A percentile compares a stretch with the other conserved stretches of the same genome.
phyloP scores from a whole-genome alignment of 345 rosid genomes.

The Pugionium cornutum region DNA sequence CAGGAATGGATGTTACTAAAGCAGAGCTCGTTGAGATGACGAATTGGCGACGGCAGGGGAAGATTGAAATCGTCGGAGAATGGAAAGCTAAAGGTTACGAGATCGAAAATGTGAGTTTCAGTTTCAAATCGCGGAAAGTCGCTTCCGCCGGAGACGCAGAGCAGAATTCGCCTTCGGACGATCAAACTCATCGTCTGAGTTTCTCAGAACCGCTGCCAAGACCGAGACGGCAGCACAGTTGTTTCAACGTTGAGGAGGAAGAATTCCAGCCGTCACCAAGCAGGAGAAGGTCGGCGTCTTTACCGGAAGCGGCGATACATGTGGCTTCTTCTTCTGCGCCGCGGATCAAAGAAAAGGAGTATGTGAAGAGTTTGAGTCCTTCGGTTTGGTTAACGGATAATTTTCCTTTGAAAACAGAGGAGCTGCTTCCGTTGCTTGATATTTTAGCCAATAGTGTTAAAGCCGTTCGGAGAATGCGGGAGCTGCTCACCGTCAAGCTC shows the following conservation, averaged over 20 bases:
- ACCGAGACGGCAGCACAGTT: slow-evolving; percentile 73
- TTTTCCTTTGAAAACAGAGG: slow-evolving; percentile 86
- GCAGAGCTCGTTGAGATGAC: slow-evolving; percentile 73
- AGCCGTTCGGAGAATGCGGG: slow-evolving; percentile 90
- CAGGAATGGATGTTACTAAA: slow-evolving; percentile 95
- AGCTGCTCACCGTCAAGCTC: slow-evolving; percentile 83
- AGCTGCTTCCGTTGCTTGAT: slow-evolving; percentile 89
- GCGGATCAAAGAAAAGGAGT: slow-evolving; percentile 70
- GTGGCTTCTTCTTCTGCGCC: slow-evolving; percentile 40
- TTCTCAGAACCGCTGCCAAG: slow-evolving; percentile 54
- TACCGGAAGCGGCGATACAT: slow-evolving; percentile 36
- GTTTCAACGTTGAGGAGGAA: slow-evolving; percentile 66
- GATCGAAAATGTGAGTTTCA: slow-evolving; percentile 70
- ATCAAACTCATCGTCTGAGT: background rate
- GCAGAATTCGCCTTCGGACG: slow-evolving; percentile 50
- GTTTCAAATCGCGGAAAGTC: slow-evolving; percentile 70
- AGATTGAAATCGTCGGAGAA: slow-evolving; percentile 68
- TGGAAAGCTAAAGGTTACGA: slow-evolving; percentile 89
- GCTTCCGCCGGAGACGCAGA: slow-evolving; percentile 55
- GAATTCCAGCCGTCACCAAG: slow-evolving; percentile 36
- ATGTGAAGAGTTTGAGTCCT: slow-evolving; percentile 83
- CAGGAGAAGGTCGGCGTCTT: slow-evolving; percentile 60
- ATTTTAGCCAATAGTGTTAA: slow-evolving; percentile 90
- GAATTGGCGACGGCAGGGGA: slow-evolving; percentile 84
- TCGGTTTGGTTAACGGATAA: slow-evolving; percentile 81